A percentile compares a stretch with the other conserved stretches of the same genome.
phyloP scores from a whole-genome alignment of 306 rosid genomes.

The Oemleria cerasiformis region DNA sequence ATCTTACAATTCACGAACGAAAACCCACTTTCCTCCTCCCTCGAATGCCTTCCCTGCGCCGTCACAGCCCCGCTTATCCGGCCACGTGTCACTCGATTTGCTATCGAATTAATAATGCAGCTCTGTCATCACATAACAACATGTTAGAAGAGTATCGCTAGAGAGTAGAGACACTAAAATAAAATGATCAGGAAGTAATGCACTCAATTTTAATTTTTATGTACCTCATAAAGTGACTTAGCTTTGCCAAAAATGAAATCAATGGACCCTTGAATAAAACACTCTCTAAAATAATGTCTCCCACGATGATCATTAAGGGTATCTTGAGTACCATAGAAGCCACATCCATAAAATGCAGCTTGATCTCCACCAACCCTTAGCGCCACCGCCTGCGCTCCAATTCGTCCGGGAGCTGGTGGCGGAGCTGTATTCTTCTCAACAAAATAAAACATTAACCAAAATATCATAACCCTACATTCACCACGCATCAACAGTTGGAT shows the following conservation, averaged over 20 bases:
- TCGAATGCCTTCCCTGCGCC: slow-evolving; percentile 59
- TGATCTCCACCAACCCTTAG: slow-evolving; percentile 59
- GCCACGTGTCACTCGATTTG: slow-evolving; percentile 33
- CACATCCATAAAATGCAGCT: slow-evolving; percentile 73
- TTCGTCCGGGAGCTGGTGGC: slow-evolving; percentile 48
- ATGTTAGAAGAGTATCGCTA: neutral
- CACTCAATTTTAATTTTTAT: neutral
- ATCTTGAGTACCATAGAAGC: slow-evolving; percentile 90
- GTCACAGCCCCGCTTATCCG: slow-evolving; percentile 64
- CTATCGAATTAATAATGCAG: slow-evolving; percentile 55
- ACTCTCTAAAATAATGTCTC: slow-evolving; percentile 68
- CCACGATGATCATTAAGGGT: slow-evolving; percentile 72
- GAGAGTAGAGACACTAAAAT: neutral
- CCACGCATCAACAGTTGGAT: no score
- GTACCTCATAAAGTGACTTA: slow-evolving; percentile 73
- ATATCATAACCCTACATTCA: neutral
- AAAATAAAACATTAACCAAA: neutral
- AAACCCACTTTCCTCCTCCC: slow-evolving; percentile 55
- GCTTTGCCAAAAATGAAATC: slow-evolving; percentile 87
- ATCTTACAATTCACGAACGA: slow-evolving; percentile 77
- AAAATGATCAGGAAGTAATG: no score
- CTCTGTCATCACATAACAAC: slow-evolving; percentile 30
- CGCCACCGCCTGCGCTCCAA: slow-evolving; percentile 83
- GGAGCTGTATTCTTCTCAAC: slow-evolving; percentile 59
- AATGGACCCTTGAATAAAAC: slow-evolving; percentile 83